Conservation (phyloP, 148 eudicot genomes). For the Persicaria tinctoria region DNA sequence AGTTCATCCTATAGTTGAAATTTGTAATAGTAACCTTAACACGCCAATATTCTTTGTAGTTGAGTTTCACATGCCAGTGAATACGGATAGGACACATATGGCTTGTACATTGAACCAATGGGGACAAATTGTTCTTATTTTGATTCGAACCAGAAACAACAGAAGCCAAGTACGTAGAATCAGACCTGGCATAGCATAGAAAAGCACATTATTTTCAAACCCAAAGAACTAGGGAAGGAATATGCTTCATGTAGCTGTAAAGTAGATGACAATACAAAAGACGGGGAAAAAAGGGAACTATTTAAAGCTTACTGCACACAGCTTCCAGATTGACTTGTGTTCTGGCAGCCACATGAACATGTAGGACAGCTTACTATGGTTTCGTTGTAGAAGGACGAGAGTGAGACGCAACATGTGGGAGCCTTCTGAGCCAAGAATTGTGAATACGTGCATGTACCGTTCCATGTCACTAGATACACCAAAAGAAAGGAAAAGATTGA, state of each 20-base stretch:
- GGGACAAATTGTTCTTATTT: conserved; percentile 22
- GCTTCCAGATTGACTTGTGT: conserved; percentile 34
- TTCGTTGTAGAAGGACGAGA: conserved; percentile 46
- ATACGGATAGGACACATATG: conserved; percentile 57
- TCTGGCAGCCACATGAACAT: conserved; percentile 46
- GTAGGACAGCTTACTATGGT: conserved; percentile 42
- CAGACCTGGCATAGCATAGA: background rate
- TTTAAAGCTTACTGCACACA: conserved; percentile 33
- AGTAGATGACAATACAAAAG: background rate
- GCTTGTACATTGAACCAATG: conserved; percentile 42
- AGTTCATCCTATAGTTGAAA: conserved; percentile 49
- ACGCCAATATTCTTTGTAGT: conserved; percentile 45
- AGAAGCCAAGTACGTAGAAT: conserved; percentile 31
- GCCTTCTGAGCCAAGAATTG: conserved; percentile 38
- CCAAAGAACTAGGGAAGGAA: background rate
- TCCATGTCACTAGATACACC: conserved; percentile 35
- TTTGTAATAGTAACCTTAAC: conserved; percentile 45
- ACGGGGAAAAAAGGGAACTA: background rate
- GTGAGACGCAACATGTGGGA: conserved; percentile 50
- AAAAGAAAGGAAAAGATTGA: background rate
- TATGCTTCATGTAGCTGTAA: background rate
- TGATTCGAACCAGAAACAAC: conserved; percentile 26
- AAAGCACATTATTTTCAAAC: background rate
- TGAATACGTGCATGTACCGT: conserved; percentile 47
- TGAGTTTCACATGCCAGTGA: conserved; percentile 48